Evolutionary conservation across 2,329 filamentous ascomycete species (phyloP), one percentile per base, ranked within the genome.

Genomic region (Cladosporium sp.): DNA sequence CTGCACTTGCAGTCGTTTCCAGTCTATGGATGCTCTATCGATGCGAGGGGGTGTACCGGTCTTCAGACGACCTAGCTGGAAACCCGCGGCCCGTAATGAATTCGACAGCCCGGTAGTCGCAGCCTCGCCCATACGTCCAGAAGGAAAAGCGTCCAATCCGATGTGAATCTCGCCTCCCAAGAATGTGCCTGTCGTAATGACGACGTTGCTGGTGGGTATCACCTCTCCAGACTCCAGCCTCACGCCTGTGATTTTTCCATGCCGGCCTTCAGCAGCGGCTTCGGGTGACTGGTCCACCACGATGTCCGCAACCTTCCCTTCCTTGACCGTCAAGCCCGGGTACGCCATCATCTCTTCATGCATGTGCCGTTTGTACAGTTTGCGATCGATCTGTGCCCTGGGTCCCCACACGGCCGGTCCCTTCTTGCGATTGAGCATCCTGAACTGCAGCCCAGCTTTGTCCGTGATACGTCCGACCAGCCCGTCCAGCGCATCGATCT

Each of bases 401-500:
- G 93, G 93, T 9, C 93, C 93, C 93, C 93, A 98, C 22, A 98
- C 93, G 3, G 93, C 93, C 4, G 92, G 89, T 0, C 93, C 93
- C 66, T 97, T 97, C 59, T 82, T 87, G 48, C 83, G 78, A 70
- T 98, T 98, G 64, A 98, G 71, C 14, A 95, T 79, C 58, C 88
- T 84, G 70, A 97, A 98, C 68, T 96, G 92, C n/a, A 96, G 82
- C 5, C 89, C 93, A 3, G 93, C 87, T 68, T 93, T 92, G 72
- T 98, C 93, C 54, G 95, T 89, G 18, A 96, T 85, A 34, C 89
- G 81, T 0, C 89, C 91, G 0, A 90, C 86, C 16, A 98, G 75
- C 0, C 93, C 93, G 65, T 97, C 93, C 55, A 98, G 77, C 0
- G 93, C 93, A 73, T 98, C 93, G 32, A 98, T 85, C 71, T 98